Base-by-base conservation (phyloP, 2,329 filamentous ascomycete genomes). In the Colletotrichum eremochloae region DNA sequence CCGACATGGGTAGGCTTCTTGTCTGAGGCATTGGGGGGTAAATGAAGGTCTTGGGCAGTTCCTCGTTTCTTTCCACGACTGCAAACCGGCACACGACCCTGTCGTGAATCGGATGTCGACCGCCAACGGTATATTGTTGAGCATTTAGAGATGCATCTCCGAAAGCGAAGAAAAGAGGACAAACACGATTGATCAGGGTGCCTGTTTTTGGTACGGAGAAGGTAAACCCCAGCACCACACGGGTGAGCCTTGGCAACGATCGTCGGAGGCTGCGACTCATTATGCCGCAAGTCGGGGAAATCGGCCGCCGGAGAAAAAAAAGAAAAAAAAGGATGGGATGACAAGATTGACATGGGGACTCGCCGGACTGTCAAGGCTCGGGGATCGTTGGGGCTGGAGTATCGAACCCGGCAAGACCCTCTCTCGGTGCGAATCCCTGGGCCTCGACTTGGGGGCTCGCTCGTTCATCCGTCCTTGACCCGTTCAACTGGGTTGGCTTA, bases 251-350 rank as follows among this genome's bases (percentile, higher is more conserved):
- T 63, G 71, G 58, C 67, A 44, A 42, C 62, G 57, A 73, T 67
- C 62, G 67, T 73, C 68, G 63, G 60, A 71, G 50, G 61, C 67
- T 71, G 67, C 53, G 50, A 71, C 71, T 71, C 38, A 63, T 67
- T 67, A 60, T 73, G 67, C 71, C 63, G 62, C 68, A 68, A 50
- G 68, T 73, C 68, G 67, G 71, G 63, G 44, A 67, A 70, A 73
- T 71, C 55, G 56, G 18, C 33, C 24, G 24, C 46, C 67, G 68
- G 68, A 71, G 62, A 73, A 38, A 66, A 66, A 36, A 20, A 60
- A 5, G 14, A 42, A 18, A 15, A 56, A 14, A 38, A 73, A 63
- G 67, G 71, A 71, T 71, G 67, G 67, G 62, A 73, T 67, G 67
- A 67, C 71, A 73, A 52, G 56, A 71, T 57, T 73, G 60, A 69